A percentile compares a stretch with the other conserved stretches of the same genome.
Conservation (phyloP, 306 rosid genomes). For the Alnus rubra region DNA sequence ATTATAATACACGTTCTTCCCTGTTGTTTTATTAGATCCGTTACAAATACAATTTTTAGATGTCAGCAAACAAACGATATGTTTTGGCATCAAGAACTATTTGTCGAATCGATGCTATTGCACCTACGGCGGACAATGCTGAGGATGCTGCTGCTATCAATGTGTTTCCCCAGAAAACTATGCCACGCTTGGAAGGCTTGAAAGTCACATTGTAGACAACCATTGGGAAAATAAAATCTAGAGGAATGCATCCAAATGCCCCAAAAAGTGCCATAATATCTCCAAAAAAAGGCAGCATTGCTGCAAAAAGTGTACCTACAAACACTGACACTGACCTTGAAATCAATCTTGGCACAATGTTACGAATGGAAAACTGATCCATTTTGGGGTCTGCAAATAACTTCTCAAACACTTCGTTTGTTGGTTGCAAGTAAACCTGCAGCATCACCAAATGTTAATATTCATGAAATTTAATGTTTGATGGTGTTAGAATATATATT, state of each 20-base stretch:
- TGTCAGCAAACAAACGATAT: slow-evolving; percentile 63
- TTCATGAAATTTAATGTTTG: no score
- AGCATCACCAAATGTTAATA: not conserved
- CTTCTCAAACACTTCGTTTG: slow-evolving; percentile 70
- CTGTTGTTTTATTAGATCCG: not conserved
- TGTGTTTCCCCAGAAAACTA: slow-evolving; percentile 64
- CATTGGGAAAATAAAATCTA: slow-evolving; percentile 83
- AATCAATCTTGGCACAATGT: slow-evolving; percentile 63
- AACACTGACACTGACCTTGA: slow-evolving; percentile 63
- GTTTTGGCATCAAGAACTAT: slow-evolving; percentile 65
- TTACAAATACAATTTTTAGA: slow-evolving; percentile 21
- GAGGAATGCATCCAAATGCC: slow-evolving; percentile 82
- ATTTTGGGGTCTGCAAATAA: slow-evolving; percentile 60
- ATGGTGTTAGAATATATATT: no score
- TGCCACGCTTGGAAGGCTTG: slow-evolving; percentile 65
- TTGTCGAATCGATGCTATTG: slow-evolving; percentile 75
- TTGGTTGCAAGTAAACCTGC: slow-evolving; percentile 83
- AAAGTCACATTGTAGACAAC: slow-evolving; percentile 62
- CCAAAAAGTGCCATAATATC: slow-evolving; percentile 81
- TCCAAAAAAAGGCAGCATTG: slow-evolving; percentile 87
- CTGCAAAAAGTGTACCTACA: slow-evolving; percentile 55
- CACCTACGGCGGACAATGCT: slow-evolving; percentile 56
- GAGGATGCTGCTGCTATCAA: slow-evolving; percentile 50
- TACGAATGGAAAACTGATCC: slow-evolving; percentile 59
- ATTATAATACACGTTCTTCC: not conserved